Base-by-base conservation (phyloP, 2,329 filamentous ascomycete genomes). In the Cladophialophora carrionii region DNA sequence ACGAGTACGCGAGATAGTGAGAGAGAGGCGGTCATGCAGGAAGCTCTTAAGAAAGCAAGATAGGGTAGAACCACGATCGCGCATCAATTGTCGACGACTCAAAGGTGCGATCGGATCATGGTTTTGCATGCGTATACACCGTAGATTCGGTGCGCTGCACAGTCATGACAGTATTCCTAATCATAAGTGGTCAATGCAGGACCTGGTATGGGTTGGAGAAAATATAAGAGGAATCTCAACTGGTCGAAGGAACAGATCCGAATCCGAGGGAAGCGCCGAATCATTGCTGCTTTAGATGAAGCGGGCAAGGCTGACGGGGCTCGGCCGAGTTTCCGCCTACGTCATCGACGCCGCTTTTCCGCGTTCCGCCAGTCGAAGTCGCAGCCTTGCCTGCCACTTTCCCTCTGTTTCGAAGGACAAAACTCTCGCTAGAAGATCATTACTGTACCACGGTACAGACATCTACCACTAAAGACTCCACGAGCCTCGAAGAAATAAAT, bases 51-150 rank as follows among this genome's bases (percentile, higher is more conserved):
- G 78, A 80, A 80, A 51, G 73, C 68, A 37, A 87, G 86, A 0
- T 82, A 82, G 4, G 91, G 88, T 54, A 55, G 65, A 29, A 85
- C 90, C 1, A 90, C 89, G 66, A 81, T 94, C 2, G 89, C 89
- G 2, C 91, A 94, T 74, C 82, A 90, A 12, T 79, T 93, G 58
- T 88, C 88, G 0, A 93, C 89, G 14, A 87, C 93, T 22, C 89
- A 90, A 75, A 88, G 92, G 70, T 89, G 90, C 0, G 87, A 94
- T 74, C 79, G 87, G n/a, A 93, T 93, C 51, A 91, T 90, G 71
- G 89, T 93, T 0, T 84, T 94, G 49, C 88, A 89, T 8, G 83
- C n/a, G n/a, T n/a, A n/a, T n/a, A n/a, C n/a, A n/a, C n/a, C n/a
- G n/a, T n/a, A n/a, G n/a, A n/a, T n/a, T n/a, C n/a, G n/a, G n/a